Base-by-base conservation (phyloP, 306 rosid genomes). In the Vigna trinervia region DNA sequence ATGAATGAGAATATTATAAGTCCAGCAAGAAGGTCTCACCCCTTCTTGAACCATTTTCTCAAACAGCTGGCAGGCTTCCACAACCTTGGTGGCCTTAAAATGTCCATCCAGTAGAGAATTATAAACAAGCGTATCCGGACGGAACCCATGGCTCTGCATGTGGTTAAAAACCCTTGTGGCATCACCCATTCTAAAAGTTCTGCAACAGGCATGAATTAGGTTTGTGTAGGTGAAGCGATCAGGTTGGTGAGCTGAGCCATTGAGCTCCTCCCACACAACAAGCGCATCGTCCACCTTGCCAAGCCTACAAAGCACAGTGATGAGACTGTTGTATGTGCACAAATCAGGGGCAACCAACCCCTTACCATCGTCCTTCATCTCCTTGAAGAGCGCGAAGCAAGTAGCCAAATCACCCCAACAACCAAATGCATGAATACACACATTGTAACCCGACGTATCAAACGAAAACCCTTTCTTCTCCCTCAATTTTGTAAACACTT, bases 21-120 rank as follows among this genome's bases (percentile, higher is more conserved):
- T 92, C 88, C 87, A 90, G 41, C 86, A 78, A 0, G 96, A 89
- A 14, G 96, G 84, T 65, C 87, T 89, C 51, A 89, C 89, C 17
- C 96, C 98, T 57, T 88, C 86, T 61, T 86, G 90, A 72, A 87
- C 80, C 98, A 94, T 94, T 85, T 86, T 89, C 87, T 94, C 98
- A 83, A 90, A 92, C 58, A 92, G 69, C 71, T 90, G 92, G 71
- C 95, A 92, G 17, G 90, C 95, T 53, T 92, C 92, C 0, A 46
- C 61, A 30, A 94, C 79, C 81, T 89, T 94, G 12, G 86, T 82
- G 3, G 88, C 96, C 86, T 94, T 94, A 39, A 94, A 87, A 38
- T 90, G 76, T 19, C 93, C 98, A 86, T 89, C 84, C 5, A 94
- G 81, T 14, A 92, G 80, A 52, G 90, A 88, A 84, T 89, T 94